phyloP scores from a whole-genome alignment of 2,329 filamentous ascomycete genomes.

The Pseudodiploospora longispora region DNA sequence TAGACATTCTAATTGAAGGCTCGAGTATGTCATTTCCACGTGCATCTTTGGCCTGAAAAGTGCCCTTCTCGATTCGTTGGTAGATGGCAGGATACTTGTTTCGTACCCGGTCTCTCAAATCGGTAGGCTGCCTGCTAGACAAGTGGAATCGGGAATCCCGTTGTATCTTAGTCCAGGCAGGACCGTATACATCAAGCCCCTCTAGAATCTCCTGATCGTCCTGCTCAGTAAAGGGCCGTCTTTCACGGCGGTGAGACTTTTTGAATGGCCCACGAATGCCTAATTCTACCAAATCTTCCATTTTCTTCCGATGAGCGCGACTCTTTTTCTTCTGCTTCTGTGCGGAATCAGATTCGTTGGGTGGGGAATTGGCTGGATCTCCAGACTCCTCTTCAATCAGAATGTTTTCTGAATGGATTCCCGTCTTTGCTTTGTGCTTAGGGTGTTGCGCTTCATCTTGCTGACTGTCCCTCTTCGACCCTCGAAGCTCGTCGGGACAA shows the following conservation, averaged over 20 bases:
- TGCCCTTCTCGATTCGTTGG: constrained; percentile 46
- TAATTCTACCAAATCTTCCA: constrained; percentile 47
- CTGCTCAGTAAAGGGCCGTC: constrained; percentile 52
- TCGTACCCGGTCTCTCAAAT: constrained; percentile 53
- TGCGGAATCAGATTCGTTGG: constrained; percentile 23
- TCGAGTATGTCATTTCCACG: constrained; percentile 39
- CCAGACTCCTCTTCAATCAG: constrained; percentile 38
- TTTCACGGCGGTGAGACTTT: constrained; percentile 51
- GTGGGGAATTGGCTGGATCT: constrained; percentile 16
- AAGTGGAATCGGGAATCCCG: constrained; percentile 50
- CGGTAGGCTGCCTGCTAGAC: constrained; percentile 52
- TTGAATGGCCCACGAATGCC: constrained; percentile 57
- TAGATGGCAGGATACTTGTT: constrained; percentile 57
- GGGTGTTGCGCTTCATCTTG: constrained; percentile 14
- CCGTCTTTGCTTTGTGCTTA: constrained; percentile 35
- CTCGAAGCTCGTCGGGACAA: constrained; percentile 52
- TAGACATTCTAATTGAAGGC: constrained; percentile 42
- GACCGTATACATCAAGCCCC: constrained; percentile 52
- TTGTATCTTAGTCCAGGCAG: constrained; percentile 59
- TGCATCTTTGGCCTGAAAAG: constrained; percentile 34
- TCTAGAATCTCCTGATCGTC: constrained; percentile 56
- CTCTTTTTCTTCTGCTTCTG: constrained; percentile 38
- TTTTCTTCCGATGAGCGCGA: constrained; percentile 46
- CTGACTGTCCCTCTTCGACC: constrained; percentile 11
- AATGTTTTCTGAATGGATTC: constrained; percentile 47